These are phyloP conservation scores for Larix kaempferi DNA, from an alignment of 75 land plant species.

Conservation along the genomic window DNA sequence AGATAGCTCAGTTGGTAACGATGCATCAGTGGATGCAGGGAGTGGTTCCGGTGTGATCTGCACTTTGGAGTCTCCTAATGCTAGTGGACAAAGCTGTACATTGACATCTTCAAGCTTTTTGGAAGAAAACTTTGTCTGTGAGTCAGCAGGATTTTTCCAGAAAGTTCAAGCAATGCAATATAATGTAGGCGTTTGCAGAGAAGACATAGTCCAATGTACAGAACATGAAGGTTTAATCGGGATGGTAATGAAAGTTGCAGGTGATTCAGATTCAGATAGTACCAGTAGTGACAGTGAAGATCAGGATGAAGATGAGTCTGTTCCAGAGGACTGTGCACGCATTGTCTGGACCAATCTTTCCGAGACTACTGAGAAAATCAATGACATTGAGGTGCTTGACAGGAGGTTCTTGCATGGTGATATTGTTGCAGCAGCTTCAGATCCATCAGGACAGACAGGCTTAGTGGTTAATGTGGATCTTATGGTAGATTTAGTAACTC, in stretches of 20 bases:
- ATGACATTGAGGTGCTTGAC: conserved; percentile 65
- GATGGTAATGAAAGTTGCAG: conserved; percentile 75
- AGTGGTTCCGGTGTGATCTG: too few species aligned
- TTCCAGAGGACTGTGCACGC: conserved; percentile 53
- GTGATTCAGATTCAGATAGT: conserved; percentile 67
- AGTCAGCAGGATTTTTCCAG: too few species aligned
- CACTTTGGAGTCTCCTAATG: too few species aligned
- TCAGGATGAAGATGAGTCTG: conserved; percentile 23
- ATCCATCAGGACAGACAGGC: conserved; percentile 86
- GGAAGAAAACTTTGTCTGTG: too few species aligned
- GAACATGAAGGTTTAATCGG: conserved; percentile 45
- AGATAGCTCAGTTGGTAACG: too few species aligned
- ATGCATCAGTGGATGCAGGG: too few species aligned
- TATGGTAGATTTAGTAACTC: conserved; percentile 59
- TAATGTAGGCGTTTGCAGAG: conserved; percentile 29
- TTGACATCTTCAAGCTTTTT: too few species aligned
- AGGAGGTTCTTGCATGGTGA: conserved; percentile 86
- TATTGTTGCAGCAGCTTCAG: conserved; percentile 65
- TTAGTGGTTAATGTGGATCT: conserved; percentile 63
- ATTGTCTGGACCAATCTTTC: conserved; percentile 68
- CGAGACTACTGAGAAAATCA: conserved; percentile 41
- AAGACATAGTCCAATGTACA: conserved; percentile 66
- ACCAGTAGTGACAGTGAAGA: conserved; percentile 45
- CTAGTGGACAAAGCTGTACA: too few species aligned
- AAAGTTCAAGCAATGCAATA: too few species aligned